These are phyloP conservation scores for Sporothrix globosa DNA, from an alignment of 2,329 filamentous ascomycete species.

Conservation along the genomic window DNA sequence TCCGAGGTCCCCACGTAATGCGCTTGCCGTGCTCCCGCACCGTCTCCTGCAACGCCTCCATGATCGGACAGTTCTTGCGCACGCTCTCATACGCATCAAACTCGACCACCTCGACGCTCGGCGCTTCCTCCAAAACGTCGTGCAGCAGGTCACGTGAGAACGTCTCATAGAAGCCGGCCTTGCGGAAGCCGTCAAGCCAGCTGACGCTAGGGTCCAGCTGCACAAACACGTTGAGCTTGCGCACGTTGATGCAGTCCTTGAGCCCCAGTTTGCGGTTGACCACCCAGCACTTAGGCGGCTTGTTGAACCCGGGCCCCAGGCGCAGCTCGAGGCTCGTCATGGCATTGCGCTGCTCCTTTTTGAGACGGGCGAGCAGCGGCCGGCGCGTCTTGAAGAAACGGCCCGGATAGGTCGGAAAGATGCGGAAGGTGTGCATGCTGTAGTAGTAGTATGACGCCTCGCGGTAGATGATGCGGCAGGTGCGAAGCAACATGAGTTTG, in stretches of 20 bases:
- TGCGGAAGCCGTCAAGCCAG: constrained; percentile 69
- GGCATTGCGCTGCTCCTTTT: constrained; percentile 59
- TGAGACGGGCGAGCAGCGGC: constrained; percentile 69
- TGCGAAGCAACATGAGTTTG: constrained; percentile 63
- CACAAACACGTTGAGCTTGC: constrained; percentile 67
- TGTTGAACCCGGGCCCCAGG: constrained; percentile 72
- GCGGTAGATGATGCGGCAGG: constrained; percentile 61
- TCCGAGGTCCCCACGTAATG: constrained; percentile 69
- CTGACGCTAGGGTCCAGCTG: constrained; percentile 71
- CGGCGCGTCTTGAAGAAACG: constrained; percentile 73
- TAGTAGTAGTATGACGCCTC: constrained; percentile 71
- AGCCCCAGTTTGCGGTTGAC: constrained; percentile 68
- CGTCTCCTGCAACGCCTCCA: constrained; percentile 61
- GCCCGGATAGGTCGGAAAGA: constrained; percentile 68
- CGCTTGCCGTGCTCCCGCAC: constrained; percentile 53
- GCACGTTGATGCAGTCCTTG: constrained; percentile 61
- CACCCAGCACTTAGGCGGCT: constrained; percentile 71
- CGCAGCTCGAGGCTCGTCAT: constrained; percentile 70
- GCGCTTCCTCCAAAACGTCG: constrained; percentile 60
- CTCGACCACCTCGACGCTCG: constrained; percentile 61
- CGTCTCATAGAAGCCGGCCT: constrained; percentile 69
- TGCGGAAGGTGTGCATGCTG: constrained; percentile 61
- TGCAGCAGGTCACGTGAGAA: constrained; percentile 64
- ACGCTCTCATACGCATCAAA: constrained; percentile 72
- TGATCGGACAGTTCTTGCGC: constrained; percentile 65